These are phyloP conservation scores for Blepharisma japonicum DNA, from an alignment of 73 alveolate genomes.

Conservation along the genomic window DNA sequence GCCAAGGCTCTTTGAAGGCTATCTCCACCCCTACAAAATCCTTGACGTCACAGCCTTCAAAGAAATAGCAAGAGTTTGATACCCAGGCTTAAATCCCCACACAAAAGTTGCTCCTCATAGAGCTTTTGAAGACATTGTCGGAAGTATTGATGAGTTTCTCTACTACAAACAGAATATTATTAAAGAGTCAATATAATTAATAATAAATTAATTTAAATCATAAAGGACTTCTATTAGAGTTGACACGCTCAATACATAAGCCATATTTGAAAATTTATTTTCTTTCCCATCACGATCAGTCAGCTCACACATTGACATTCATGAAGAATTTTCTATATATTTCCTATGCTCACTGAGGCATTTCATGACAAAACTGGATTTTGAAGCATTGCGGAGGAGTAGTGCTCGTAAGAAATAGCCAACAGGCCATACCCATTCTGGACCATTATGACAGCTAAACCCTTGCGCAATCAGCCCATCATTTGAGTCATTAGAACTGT, in stretches of 20 bases:
- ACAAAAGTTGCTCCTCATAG: slow-evolving; percentile 29
- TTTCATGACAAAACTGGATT: slow-evolving; percentile 24
- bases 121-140: slow-evolving; percentile 62
- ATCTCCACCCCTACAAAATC: slow-evolving; percentile 30
- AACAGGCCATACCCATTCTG: slow-evolving; percentile 64
- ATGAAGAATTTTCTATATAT: not conserved
- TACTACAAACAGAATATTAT: slow-evolving; percentile 33
- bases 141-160: slow-evolving; percentile 55
- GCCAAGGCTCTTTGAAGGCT: slow-evolving; percentile 46
- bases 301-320: slow-evolving; percentile 58
- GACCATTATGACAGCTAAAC: slow-evolving; percentile 61
- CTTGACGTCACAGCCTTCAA: slow-evolving; percentile 57
- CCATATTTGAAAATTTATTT: slow-evolving; percentile 42
- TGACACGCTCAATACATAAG: slow-evolving; percentile 59
- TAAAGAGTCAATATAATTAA: no score
- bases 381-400: not conserved
- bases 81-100: not conserved
- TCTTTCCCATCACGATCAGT: slow-evolving; percentile 55
- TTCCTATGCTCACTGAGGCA: slow-evolving; percentile 35
- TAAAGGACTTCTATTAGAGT: slow-evolving; percentile 45
- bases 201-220: no score
- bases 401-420: slow-evolving; percentile 50
- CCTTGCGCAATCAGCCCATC: slow-evolving; percentile 47
- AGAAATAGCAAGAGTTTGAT: slow-evolving; percentile 42
- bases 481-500: slow-evolving; percentile 45